Conservation (phyloP, 2,329 filamentous ascomycete species). For the Orbilia quercus region DNA sequence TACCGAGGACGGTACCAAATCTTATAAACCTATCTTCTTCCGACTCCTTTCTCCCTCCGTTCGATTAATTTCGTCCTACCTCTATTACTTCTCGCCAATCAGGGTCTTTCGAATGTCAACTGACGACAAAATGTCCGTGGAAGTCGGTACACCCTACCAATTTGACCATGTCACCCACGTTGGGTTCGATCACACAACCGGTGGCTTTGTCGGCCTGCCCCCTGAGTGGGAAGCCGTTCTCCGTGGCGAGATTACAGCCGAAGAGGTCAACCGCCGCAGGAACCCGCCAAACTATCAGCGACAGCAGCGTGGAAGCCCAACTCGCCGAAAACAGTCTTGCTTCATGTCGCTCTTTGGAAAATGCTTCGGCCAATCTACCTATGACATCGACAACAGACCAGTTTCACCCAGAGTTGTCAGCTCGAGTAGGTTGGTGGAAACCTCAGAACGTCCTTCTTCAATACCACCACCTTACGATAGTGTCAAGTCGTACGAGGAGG, state of each 20-base stretch:
- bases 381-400: constrained; percentile 35
- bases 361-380: constrained; percentile 45
- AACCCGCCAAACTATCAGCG: constrained; percentile 53
- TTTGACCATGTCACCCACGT: constrained; percentile 96
- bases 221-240: constrained; percentile 96
- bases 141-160: constrained; percentile 96
- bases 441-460: constrained; percentile 51
- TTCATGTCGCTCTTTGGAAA: constrained; percentile 43
- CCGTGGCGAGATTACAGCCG: constrained; percentile 55
- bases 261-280: constrained; percentile 48
- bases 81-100: constrained; percentile 19
- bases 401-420: constrained; percentile 47
- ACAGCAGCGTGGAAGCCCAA: constrained; percentile 28
- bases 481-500: constrained; percentile 56
- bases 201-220: constrained; percentile 90
- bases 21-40: constrained; percentile 23
- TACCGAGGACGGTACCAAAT: not conserved
- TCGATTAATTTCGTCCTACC: not conserved
- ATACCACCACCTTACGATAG: constrained; percentile 55
- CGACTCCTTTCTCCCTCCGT: not conserved
- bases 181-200: constrained; percentile 92
- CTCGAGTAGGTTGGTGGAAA: constrained; percentile 54
- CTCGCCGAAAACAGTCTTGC: constrained; percentile 39
- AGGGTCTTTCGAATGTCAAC: constrained; percentile 42
- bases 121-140: constrained; percentile 62